Evolutionary conservation across 2,329 filamentous ascomycete genomes (phyloP).

Genomic region (Scytalidium lignicola): DNA sequence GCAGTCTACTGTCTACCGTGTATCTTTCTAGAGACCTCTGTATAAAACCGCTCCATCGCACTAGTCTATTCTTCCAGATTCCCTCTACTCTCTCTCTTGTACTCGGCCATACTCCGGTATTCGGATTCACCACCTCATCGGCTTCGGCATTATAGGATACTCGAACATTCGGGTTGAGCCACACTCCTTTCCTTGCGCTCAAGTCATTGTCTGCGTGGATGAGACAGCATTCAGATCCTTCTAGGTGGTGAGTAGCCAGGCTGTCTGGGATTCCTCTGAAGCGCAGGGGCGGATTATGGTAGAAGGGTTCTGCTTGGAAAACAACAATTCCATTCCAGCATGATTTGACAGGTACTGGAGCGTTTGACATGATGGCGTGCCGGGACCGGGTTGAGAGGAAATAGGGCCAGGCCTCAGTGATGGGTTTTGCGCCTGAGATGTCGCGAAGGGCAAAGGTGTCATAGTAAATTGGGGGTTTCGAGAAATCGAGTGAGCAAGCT

Average conservation of each 20-base stretch:
- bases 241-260: constrained; percentile 58
- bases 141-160: constrained; percentile 57
- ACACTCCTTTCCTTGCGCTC: constrained; percentile 45
- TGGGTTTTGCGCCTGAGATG: constrained; percentile 41
- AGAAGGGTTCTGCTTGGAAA: constrained; percentile 52
- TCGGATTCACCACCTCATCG: constrained; percentile 44
- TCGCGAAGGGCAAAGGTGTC: constrained; percentile 61
- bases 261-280: constrained; percentile 62
- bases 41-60: constrained; percentile 37
- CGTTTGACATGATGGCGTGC: constrained; percentile 44
- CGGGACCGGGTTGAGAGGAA: constrained; percentile 48
- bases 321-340: constrained; percentile 54
- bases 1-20: constrained; percentile 16
- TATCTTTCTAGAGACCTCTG: constrained; percentile 23
- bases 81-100: constrained; percentile 43
- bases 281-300: constrained; percentile 36
- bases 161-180: constrained; percentile 63
- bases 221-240: constrained; percentile 76
- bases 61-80: constrained; percentile 53
- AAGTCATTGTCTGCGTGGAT: constrained; percentile 65
- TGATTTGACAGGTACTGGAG: constrained; percentile 45
- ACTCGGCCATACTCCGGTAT: constrained; percentile 18
- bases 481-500: constrained; percentile 57
- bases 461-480: constrained; percentile 48
- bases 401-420: constrained; percentile 55